Base-by-base conservation (phyloP, 345 rosid genomes). In the Mercurialis annua region DNA sequence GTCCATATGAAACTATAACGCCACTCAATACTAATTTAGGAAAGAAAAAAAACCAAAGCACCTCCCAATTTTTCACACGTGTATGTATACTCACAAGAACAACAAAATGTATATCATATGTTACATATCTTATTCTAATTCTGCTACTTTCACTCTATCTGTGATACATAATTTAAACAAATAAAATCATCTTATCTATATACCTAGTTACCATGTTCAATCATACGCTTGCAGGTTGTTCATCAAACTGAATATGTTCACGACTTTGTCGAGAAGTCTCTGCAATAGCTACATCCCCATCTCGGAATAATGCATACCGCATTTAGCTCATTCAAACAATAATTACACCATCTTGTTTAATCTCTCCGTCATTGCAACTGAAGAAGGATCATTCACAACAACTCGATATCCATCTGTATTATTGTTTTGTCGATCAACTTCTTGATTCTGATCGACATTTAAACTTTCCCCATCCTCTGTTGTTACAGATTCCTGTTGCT, bases 381-480 rank as follows among this genome's bases (percentile, higher is more conserved):
- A 55, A 70, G 78, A 77, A 68, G 75, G 71, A 71, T 75, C 72
- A 64, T 62, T 62, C 21, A 74, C 78, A 40, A 69, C 81, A 38
- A 74, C 46, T 62, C 43, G 66, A 72, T 62, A 79, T 12, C 47
- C 69, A 38, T 70, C 75, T 31, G 65, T 79, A 14, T 69, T 78
- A 30, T 80, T 77, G 5, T 59, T 64, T 38, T 70, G 61, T 51
- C 65, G 42, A 20, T 74, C 68, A 44, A 36, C 81, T 7, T 75
- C 78, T 23, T 52, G 73, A 72, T 73, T 74, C 63, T 53, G 81
- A 71, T 70, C 72, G n/a, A 33, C 65, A 21, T 68, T 73, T 52
- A 75, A 73, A 8, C 78, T 77, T 65, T 51, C 78, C 14, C 60
- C 71, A 30, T 80, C 80, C 38, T 76, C 84, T 26, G 69, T 75